Percentiles rank a stretch among this genome's conserved stretches.
These are phyloP conservation scores for Quercus tomentella DNA, from an alignment of 331 rosid genomes.

Conservation along the genomic window DNA sequence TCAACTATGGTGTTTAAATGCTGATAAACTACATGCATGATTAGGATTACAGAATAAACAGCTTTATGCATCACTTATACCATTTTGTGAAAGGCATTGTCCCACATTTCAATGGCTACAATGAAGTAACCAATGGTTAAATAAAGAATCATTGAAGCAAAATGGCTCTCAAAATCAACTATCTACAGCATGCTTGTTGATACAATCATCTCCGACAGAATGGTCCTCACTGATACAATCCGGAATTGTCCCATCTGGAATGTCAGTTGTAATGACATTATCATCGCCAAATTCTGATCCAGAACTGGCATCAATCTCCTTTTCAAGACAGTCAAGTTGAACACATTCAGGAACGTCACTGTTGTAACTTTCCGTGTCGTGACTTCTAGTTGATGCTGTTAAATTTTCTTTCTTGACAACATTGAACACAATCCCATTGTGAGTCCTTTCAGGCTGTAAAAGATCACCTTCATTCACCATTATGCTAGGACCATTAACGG, in stretches of 20 bases:
- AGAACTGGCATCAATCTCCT: slow-evolving; percentile 61
- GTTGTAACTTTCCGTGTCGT: slow-evolving; percentile 45
- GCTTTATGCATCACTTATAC: neutral
- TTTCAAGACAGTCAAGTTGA: slow-evolving; percentile 61
- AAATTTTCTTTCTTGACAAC: slow-evolving; percentile 81
- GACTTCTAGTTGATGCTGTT: slow-evolving; percentile 42
- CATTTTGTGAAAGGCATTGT: neutral
- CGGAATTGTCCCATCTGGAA: slow-evolving; percentile 13
- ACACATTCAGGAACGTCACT: slow-evolving; percentile 63
- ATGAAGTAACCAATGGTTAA: neutral
- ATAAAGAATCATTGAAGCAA: neutral
- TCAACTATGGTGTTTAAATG: neutral
- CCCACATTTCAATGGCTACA: neutral
- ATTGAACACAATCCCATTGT: slow-evolving; percentile 72
- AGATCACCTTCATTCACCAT: slow-evolving; percentile 79
- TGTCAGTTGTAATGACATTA: slow-evolving; percentile 18
- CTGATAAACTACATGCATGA: too few species aligned
- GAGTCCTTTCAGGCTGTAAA: slow-evolving; percentile 87
- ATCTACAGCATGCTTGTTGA: slow-evolving; percentile 9
- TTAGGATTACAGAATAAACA: too few species aligned
- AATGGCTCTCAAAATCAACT: slow-evolving; percentile 17
- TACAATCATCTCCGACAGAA: slow-evolving; percentile 2
- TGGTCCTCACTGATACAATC: slow-evolving; percentile 14
- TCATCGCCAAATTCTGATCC: slow-evolving; percentile 59
- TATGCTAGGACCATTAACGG: slow-evolving; percentile 46